Percentiles rank a stretch among this genome's conserved stretches.
phyloP scores from a whole-genome alignment of 2,329 filamentous ascomycete genomes.

The Calonectria honghensis region DNA sequence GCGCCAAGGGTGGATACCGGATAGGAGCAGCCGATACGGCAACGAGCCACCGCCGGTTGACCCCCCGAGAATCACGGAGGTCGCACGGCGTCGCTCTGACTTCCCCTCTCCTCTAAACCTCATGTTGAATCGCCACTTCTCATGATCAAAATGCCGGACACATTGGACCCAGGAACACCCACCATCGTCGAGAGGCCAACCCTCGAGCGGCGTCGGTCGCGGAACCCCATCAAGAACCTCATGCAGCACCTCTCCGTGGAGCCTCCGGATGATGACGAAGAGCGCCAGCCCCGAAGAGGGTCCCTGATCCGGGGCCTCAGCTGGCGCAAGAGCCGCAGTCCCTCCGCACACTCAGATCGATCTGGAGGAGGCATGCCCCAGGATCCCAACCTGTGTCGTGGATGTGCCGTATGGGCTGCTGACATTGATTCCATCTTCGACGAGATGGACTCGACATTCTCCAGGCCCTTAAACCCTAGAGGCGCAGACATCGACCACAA shows the following conservation, averaged over 20 bases:
- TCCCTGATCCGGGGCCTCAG: slow-evolving; percentile 61
- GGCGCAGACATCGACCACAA: slow-evolving; percentile 58
- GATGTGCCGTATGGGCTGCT: slow-evolving; percentile 58
- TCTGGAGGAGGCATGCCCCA: slow-evolving; percentile 53
- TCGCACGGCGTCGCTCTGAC: slow-evolving; percentile 45
- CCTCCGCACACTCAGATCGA: slow-evolving; percentile 59
- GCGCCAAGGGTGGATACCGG: slow-evolving; percentile 54
- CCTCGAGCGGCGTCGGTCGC: slow-evolving; percentile 58
- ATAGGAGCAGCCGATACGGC: slow-evolving; percentile 53
- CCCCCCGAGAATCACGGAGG: slow-evolving; percentile 52
- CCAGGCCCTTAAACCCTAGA: slow-evolving; percentile 54
- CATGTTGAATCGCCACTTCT: slow-evolving; percentile 14
- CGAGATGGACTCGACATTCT: slow-evolving; percentile 57
- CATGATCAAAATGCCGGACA: slow-evolving; percentile 55
- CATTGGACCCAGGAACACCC: slow-evolving; percentile 53
- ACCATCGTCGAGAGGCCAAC: slow-evolving; percentile 50
- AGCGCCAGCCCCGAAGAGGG: slow-evolving; percentile 53
- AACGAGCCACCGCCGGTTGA: slow-evolving; percentile 48
- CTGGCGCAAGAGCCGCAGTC: slow-evolving; percentile 61
- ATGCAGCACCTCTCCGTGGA: slow-evolving; percentile 63
- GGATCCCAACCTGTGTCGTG: slow-evolving; percentile 57
- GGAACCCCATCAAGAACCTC: slow-evolving; percentile 61
- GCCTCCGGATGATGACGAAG: slow-evolving; percentile 54
- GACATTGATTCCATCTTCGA: slow-evolving; percentile 59
- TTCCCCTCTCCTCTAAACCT: slow-evolving; percentile 32